Conservation (phyloP, 2,329 filamentous ascomycete genomes). For the Fusarium bulbicola region DNA sequence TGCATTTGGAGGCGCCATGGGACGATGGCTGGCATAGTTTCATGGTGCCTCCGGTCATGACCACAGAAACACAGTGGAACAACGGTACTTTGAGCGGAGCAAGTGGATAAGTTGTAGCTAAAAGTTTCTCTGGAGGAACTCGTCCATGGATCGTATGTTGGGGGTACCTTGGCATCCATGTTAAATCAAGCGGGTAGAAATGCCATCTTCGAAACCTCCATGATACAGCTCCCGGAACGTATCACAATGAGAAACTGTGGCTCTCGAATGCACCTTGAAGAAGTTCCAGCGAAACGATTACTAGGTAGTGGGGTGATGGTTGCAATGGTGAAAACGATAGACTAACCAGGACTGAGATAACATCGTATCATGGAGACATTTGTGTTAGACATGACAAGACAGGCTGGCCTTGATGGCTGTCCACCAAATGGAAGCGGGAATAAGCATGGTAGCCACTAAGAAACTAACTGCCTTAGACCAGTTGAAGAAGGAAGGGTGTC, state of each 20-base stretch:
- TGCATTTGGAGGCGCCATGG: background rate
- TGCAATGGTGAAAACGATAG: background rate
- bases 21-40: conserved; percentile 16
- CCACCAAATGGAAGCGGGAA: background rate
- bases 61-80: conserved; percentile 22
- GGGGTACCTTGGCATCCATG: background rate
- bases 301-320: background rate
- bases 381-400: background rate
- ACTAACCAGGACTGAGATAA: conserved; percentile 5
- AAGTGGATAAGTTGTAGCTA: conserved; percentile 18
- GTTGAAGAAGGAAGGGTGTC: background rate
- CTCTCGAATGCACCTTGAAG: background rate
- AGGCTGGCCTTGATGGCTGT: background rate
- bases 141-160: conserved; percentile 11
- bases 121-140: conserved; percentile 2
- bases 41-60: conserved; percentile 4
- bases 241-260: background rate
- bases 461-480: background rate
- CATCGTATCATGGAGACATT: conserved; percentile 23
- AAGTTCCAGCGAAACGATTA: background rate
- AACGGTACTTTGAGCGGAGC: conserved; percentile 12
- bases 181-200: background rate
- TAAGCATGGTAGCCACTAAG: background rate
- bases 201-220: background rate
- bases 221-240: conserved; percentile 1